Percentiles rank a stretch among this genome's conserved stretches.
These are phyloP conservation scores for Trichoderma gracile DNA, from an alignment of 2,329 filamentous ascomycete genomes.

Conservation along the genomic window DNA sequence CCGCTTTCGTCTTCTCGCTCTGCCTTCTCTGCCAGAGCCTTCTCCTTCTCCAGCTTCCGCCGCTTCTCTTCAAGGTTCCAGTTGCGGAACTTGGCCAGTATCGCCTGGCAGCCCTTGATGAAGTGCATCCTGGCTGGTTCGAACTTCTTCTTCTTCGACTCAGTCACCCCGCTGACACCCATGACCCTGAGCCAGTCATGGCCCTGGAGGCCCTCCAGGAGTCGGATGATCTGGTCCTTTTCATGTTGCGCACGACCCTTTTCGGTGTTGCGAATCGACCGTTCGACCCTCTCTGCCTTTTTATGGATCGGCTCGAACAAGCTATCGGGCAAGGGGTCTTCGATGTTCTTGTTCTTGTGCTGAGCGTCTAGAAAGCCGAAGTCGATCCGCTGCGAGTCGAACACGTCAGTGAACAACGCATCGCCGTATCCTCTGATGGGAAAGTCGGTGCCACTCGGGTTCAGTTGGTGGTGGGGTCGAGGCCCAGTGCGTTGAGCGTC, in stretches of 20 bases:
- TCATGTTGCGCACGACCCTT: constrained; percentile 67
- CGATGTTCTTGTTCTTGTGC: constrained; percentile 44
- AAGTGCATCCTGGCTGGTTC: constrained; percentile 85
- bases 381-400: constrained; percentile 58
- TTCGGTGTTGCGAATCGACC: constrained; percentile 63
- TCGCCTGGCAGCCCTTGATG: constrained; percentile 74
- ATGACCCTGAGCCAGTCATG: constrained; percentile 92
- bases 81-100: constrained; percentile 82
- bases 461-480: constrained; percentile 31
- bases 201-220: constrained; percentile 80
- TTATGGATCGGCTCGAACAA: constrained; percentile 57
- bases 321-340: constrained; percentile 59
- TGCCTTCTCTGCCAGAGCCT: constrained; percentile 41
- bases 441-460: constrained; percentile 31
- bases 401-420: constrained; percentile 56
- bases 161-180: constrained; percentile 83
- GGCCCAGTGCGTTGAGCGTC: constrained; percentile 35
- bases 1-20: constrained; percentile 43
- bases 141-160: constrained; percentile 81
- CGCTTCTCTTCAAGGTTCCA: constrained; percentile 92
- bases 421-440: constrained; percentile 57
- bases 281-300: constrained; percentile 61
- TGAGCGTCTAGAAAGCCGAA: constrained; percentile 55
- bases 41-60: constrained; percentile 74
- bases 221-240: constrained; percentile 62